These are phyloP conservation scores for Anthracocystis panici-leucophaei DNA, from an alignment of 1,284 basidiomycete species.

Conservation along the genomic window DNA sequence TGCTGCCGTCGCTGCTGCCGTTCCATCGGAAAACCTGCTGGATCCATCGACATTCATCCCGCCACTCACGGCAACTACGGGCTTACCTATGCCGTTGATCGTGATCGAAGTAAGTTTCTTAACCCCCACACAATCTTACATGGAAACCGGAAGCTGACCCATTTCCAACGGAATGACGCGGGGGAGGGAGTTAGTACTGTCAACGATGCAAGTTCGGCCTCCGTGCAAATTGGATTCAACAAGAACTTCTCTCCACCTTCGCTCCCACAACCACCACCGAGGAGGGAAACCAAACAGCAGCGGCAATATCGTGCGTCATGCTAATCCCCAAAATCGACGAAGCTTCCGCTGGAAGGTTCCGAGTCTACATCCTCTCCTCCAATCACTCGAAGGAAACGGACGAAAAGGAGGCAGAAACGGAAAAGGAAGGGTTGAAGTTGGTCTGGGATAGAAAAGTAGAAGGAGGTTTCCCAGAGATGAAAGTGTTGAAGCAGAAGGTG, in stretches of 20 bases:
- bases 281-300: background rate
- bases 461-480: conserved; percentile 38
- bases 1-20: background rate
- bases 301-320: conserved; percentile 14
- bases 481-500: conserved; percentile 31
- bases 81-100: conserved; percentile 21
- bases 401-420: background rate
- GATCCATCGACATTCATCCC: conserved; percentile 32
- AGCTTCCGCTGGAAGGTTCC: conserved; percentile 12
- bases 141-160: background rate
- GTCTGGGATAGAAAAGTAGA: conserved; percentile 35
- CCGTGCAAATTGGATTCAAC: conserved; percentile 43
- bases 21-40: conserved; percentile 18
- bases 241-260: conserved; percentile 43
- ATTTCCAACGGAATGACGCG: too few species aligned
- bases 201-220: conserved; percentile 42
- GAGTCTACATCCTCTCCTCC: conserved; percentile 20
- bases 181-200: conserved; percentile 49
- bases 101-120: conserved; percentile 33
- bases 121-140: background rate
- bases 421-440: conserved; percentile 4
- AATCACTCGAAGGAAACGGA: background rate
- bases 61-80: background rate
- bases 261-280: background rate
- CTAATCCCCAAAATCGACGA: conserved; percentile 27